Evolutionary conservation across 1,139 yeast species (phyloP), one percentile per base, ranked within the genome.

Genomic region (Saccharomycopsis phalli): DNA sequence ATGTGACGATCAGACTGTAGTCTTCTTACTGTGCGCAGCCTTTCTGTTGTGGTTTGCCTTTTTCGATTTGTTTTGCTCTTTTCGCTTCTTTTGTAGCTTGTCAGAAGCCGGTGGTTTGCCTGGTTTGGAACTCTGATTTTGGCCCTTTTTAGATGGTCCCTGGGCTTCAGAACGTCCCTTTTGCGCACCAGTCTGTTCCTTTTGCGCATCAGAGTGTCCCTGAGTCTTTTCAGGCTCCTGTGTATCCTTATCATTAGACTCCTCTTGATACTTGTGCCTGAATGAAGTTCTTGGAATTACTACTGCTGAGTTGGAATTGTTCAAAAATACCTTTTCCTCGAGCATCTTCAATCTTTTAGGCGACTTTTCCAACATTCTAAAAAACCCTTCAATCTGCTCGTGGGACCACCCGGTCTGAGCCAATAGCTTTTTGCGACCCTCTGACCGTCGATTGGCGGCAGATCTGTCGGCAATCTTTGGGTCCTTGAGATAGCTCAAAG

Each of bases 311-410:
- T 31, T 47, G 47, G 39, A 4, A 59, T 57, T 8, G 46, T 45
- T 38, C 49, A 53, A 5, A 45, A 39, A 29, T 69, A 71, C 78
- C 49, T 71, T 70, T 41, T 78, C 82, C 51, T 82, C 94, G 43
- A 82, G 56, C 4, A 73, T 46, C 48, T 69, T 69, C 47, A 69
- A 78, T 45, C 82, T 63, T 39, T 68, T 62, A 1, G 93, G 87
- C 35, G 78, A 73, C 49, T 72, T 73, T 37, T 72, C 68, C 26
- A 87, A 57, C 80, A 82, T 81, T 46, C 81, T 63, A 1, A 81
- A 80, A 96, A 96, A 88, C 0, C 95, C 95, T 63, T 88, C 96
- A 35, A 88, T 74, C 56, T 86, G 94, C 54, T 84, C 95, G 56
- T 87, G 91, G 0, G 87, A 66, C 95, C 94, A 83, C 1, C 65